Evolutionary conservation across 768 basidiomycete genomes (phyloP), one percentile per base, ranked within the genome.

Genomic region (Boletus rufocinnamomeus): DNA sequence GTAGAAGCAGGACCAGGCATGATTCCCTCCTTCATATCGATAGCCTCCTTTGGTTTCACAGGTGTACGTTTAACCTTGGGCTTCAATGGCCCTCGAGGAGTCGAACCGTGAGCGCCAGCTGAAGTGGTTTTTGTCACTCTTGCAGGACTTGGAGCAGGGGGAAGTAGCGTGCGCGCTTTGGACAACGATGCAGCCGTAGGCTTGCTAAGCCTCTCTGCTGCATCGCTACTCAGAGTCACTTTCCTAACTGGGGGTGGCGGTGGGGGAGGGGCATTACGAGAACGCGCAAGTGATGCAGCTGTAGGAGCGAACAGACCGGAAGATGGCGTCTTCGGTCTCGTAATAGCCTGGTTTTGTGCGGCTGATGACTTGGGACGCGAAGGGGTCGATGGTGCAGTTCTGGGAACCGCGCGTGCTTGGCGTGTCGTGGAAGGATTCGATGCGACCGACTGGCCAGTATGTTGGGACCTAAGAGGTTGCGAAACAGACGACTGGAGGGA

Each of bases 101-200:
- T 53, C 8, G 70, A 53, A 11, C 19, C 27, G 43, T 73, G 68
- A 52, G 69, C 60, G 52, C 74, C 75, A 34, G 63, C 23, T 54
- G 71, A 55, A 47, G 70, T 60, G 23, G 75, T 64, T 47, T 75
- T 68, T 11, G 70, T 58, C 13, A 79, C 60, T 44, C 59, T 64
- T 6, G 66, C 55, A 35, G 71, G 65, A 27, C 63, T 67, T 14
- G 60, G 47, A 41, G 28, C 50, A 34, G 60, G 16, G 27, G 65
- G 50, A 9, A 48, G 65, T 4, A 71, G 60, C n/a, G 76, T 61
- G 19, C 85, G 81, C 23, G 82, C 82, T 68, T 84, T 87, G 25
- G 84, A 84, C 57, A 88, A 68, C 2, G 88, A 89, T 28, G 90
- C 87, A 11, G 89, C 89, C 1, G 91, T 92, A n/a, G 90, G 91